Conservation (phyloP, 805 yeast species). For the Nakazawaea pomicola region DNA sequence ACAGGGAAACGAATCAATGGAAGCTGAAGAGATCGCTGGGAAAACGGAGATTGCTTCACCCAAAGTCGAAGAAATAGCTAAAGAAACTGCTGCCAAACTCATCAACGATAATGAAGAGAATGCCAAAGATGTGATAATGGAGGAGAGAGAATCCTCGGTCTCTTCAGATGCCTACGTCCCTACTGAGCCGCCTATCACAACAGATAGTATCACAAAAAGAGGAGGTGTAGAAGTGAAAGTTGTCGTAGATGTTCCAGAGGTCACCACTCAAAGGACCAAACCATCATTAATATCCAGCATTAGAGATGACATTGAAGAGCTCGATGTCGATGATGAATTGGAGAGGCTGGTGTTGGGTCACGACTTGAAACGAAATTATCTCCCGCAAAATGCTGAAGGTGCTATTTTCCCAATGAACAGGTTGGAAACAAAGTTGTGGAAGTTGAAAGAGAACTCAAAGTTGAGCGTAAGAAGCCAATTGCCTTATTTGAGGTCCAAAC, state of each 20-base stretch:
- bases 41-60: too few species aligned
- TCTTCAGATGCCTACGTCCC: slow-evolving; percentile 7
- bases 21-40: too few species aligned
- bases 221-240: too few species aligned
- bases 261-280: too few species aligned
- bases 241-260: too few species aligned
- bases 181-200: background rate
- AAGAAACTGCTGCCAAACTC: too few species aligned
- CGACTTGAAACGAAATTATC: slow-evolving; percentile 1
- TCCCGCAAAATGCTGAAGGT: slow-evolving; percentile 18
- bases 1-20: too few species aligned
- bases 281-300: slow-evolving; percentile 7
- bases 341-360: slow-evolving; percentile 12
- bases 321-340: slow-evolving; percentile 11
- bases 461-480: slow-evolving; percentile 28
- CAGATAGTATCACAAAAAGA: background rate
- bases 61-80: too few species aligned
- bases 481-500: slow-evolving; percentile 30
- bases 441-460: slow-evolving; percentile 33
- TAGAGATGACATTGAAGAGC: slow-evolving; percentile 9
- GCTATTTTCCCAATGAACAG: slow-evolving; percentile 46
- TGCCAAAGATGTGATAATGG: background rate
- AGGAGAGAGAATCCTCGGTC: background rate
- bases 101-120: too few species aligned
- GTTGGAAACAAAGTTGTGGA: slow-evolving; percentile 39